Evolutionary conservation across 768 basidiomycete species (phyloP), one percentile per base, ranked within the genome.

Genomic region (Xanthoconium purpureum): DNA sequence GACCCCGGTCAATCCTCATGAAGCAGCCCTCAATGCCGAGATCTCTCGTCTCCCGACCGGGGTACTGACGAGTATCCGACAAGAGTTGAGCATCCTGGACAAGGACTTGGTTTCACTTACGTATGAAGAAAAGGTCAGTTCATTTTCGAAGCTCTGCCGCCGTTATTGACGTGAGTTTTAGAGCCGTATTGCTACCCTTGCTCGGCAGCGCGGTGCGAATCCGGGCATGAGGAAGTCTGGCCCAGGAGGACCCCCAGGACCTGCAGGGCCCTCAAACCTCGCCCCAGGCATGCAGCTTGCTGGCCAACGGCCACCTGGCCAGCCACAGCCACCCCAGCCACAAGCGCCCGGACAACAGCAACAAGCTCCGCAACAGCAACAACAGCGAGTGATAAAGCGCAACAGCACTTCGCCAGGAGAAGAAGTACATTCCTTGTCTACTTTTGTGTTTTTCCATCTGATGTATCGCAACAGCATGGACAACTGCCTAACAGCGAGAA

Each of bases 331-430:
- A 32, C 63, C 54, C 0, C 67, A 70, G 43, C 57, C 52, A 2
- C 75, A 64, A 36, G 71, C 65, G 50, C 71, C 68, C 35, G 60
- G 64, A 2, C 68, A 58, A 17, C 67, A 58, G 20, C 59, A 29
- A 4, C 45, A 42, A 39, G 11, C 11, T 24, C 24, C 24, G 4
- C 75, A 63, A 24, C 73, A 68, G 52, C 73, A 68, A 14, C 57
- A 56, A 11, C 62, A 67, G 17, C 72, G 66, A 20, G 57, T 67
- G 13, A 72, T 70, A 20, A 84, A 85, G 62, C 77, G 84, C 59
- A 83, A 73, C 59, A 85, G 83, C 65, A 85, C 82, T 12, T 84
- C 84, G 7, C 84, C 84, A 7, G 79, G 77, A 36, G 84, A 84
- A 70, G 84, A 85, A 64, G 84, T 84, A 60, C 60, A 58, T 32